Percentiles rank a stretch among this genome's conserved stretches.
phyloP scores from a whole-genome alignment of 176 grass and related monocot genomes.

The Oryza officinalis region DNA sequence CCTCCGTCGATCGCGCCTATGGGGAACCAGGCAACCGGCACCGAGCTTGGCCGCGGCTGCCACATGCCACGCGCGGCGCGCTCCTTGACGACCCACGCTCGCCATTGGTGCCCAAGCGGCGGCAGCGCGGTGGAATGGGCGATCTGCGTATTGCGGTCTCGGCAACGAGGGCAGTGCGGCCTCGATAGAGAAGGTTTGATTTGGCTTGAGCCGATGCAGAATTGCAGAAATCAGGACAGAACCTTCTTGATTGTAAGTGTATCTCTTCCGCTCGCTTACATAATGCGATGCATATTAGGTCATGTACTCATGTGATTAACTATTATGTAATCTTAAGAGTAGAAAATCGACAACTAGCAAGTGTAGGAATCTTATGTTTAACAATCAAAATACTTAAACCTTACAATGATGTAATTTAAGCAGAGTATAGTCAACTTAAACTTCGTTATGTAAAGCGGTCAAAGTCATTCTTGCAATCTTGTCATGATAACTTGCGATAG shows the following conservation, averaged over 20 bases:
- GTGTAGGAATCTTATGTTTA: too few species aligned
- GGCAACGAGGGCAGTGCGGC: slow-evolving; percentile 89
- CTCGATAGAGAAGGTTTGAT: slow-evolving; percentile 83
- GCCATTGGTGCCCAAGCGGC: slow-evolving; percentile 39
- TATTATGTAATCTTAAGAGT: too few species aligned
- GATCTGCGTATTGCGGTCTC: slow-evolving; percentile 69
- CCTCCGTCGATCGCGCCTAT: slow-evolving; percentile 61
- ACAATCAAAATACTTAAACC: too few species aligned
- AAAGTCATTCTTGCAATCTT: too few species aligned
- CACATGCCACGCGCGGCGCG: too few species aligned
- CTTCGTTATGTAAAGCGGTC: too few species aligned
- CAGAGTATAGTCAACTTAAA: too few species aligned
- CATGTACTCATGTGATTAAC: background rate
- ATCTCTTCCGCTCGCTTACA: background rate
- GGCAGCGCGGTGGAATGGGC: slow-evolving; percentile 72
- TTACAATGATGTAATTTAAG: too few species aligned
- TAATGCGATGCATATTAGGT: background rate
- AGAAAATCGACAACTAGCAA: too few species aligned
- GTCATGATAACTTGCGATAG: too few species aligned
- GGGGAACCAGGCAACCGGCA: slow-evolving; percentile 25
- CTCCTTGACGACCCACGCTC: background rate
- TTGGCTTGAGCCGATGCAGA: slow-evolving; percentile 65
- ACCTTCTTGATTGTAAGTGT: slow-evolving; percentile 77
- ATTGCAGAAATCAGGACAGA: slow-evolving; percentile 87
- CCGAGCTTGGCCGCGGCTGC: slow-evolving; percentile 66